phyloP scores from a whole-genome alignment of 768 basidiomycete species.

The Russula ochroleuca region DNA sequence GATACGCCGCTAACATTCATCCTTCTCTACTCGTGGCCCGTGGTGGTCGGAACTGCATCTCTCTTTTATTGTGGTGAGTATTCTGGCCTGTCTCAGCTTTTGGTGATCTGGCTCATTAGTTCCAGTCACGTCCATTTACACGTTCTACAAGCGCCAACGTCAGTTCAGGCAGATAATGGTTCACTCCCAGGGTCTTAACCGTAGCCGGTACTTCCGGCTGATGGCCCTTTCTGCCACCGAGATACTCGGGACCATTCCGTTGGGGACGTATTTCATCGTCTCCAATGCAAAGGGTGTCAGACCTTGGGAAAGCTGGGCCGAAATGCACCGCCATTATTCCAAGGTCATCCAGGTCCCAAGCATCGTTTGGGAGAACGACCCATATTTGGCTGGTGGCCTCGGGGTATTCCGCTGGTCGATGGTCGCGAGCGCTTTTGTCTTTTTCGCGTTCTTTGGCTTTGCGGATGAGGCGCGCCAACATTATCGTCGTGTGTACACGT shows the following conservation, averaged over 20 bases:
- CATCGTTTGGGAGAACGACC: slow-evolving; percentile 37
- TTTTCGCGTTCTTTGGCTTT: slow-evolving; percentile 3
- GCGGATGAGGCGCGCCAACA: not conserved
- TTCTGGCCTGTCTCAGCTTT: not conserved
- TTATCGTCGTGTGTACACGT: not conserved
- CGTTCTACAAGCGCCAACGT: slow-evolving; percentile 30
- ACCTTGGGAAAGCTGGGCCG: slow-evolving; percentile 44
- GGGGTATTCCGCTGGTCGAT: not conserved
- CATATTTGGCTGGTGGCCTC: not conserved
- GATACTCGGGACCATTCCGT: not conserved
- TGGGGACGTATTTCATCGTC: not conserved
- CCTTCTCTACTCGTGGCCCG: slow-evolving; percentile 33
- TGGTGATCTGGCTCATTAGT: not conserved
- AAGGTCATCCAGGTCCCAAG: slow-evolving; percentile 39
- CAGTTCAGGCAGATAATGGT: slow-evolving; percentile 9
- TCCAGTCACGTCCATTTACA: slow-evolving; percentile 30
- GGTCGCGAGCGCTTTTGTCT: not conserved
- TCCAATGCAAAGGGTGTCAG: not conserved
- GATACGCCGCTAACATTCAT: slow-evolving; percentile 32
- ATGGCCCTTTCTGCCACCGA: not conserved
- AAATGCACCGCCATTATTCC: slow-evolving; percentile 46
- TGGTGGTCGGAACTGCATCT: slow-evolving; percentile 29
- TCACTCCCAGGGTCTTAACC: slow-evolving; percentile 36
- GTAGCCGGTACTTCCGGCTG: not conserved
- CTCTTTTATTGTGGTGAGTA: slow-evolving; percentile 40